Base-by-base conservation (phyloP, 768 basidiomycete genomes). In the Imleria badia region DNA sequence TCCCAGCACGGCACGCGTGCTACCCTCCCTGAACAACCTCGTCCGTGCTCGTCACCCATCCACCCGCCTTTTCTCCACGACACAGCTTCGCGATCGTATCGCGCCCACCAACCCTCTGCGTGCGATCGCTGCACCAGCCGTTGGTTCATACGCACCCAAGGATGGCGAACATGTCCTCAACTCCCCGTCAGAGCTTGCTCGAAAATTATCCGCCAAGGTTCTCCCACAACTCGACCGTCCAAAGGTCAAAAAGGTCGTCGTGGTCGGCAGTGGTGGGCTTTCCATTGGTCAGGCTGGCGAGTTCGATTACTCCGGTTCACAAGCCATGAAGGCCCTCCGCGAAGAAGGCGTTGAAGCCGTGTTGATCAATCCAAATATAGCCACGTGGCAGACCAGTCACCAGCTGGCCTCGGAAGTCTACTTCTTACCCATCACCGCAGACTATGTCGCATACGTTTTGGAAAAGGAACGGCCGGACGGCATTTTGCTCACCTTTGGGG, bases 381-480 rank as follows among this genome's bases (percentile, higher is more conserved):
- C 97, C 40, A 98, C 97, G 30, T 98, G 96, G 89, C 97, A 99
- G 75, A 98, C 97, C 1, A 98, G 95, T 9, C 97, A 99, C 69
- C 87, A 98, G 71, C 80, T 99, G 59, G 97, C 97, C 30, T 89
- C 89, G 2, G 92, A 98, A 70, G 94, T 98, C 62, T 99, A 98
- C 76, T 99, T 98, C 76, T 74, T 99, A 35, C 97, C 97, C 44
- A 84, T 99, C 65, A 98, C 97, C 1, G 75, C 91, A 48, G 97
- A 98, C 72, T 98, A 98, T 72, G 97, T 99, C 59, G 96, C 97
- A 58, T 98, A 98, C 67, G 94, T 99, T 26, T 78, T 98, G 70
- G 97, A 99, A 78, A 97, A 96, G 75, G 97, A 98, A 75, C 82
- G 94, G 10, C 97, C 97, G 0, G 97, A 98, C 68, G 97, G 97